These are phyloP conservation scores for Trichoderma sp. DNA, from an alignment of 2,329 filamentous ascomycete genomes.

Conservation along the genomic window DNA sequence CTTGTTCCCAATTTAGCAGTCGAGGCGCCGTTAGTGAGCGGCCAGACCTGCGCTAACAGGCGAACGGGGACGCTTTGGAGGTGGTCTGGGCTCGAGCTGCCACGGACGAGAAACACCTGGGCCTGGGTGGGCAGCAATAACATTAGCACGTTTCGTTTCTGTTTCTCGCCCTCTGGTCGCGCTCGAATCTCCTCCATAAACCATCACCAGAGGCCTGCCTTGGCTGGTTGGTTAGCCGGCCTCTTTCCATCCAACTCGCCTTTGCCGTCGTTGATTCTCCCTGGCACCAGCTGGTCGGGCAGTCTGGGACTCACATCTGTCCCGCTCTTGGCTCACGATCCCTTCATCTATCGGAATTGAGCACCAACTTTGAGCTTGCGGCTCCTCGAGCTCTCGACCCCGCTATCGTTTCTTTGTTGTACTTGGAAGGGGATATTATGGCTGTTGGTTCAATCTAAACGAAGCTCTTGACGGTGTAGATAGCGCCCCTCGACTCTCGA, in stretches of 20 bases:
- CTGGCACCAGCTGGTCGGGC: not conserved
- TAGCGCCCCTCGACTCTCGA: not conserved
- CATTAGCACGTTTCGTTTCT: constrained; percentile 18
- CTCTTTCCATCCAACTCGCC: not conserved
- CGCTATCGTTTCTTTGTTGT: not conserved
- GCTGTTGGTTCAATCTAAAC: constrained; percentile 12
- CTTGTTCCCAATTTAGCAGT: constrained; percentile 22
- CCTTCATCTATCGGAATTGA: not conserved
- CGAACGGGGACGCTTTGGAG: constrained; percentile 10
- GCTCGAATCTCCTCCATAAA: constrained; percentile 5
- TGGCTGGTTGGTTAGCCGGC: constrained; percentile 14
- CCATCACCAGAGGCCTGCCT: constrained; percentile 8
- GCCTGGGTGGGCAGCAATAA: constrained; percentile 1
- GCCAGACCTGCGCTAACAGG: constrained; percentile 16
- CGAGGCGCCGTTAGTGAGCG: constrained; percentile 20
- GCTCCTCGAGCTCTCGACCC: not conserved
- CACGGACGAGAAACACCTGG: constrained; percentile 14
- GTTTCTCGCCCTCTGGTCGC: constrained; percentile 4
- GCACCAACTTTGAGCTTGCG: not conserved
- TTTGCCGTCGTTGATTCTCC: not conserved
- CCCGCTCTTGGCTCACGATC: not conserved
- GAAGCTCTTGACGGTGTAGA: constrained; percentile 1
- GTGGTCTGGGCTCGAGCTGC: constrained; percentile 19
- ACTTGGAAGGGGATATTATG: constrained; percentile 8
- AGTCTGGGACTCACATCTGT: not conserved